phyloP scores from a whole-genome alignment of 2,329 filamentous ascomycete genomes.

The Drechmeria coniospora region DNA sequence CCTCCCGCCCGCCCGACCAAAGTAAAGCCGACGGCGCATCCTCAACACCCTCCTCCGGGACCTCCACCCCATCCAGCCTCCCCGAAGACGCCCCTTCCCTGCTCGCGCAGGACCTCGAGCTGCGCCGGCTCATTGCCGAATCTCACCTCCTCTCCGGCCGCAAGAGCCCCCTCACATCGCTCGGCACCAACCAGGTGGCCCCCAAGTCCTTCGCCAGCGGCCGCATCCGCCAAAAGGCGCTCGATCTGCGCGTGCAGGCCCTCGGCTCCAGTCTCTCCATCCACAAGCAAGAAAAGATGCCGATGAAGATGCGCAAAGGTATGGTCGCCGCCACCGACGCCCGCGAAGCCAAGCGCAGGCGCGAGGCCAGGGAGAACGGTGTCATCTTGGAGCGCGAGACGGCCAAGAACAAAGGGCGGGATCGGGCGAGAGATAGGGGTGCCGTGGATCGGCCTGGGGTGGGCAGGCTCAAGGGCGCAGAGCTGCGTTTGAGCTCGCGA shows the following conservation, averaged over 20 bases:
- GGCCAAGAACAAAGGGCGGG: constrained; percentile 21
- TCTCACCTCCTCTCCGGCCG: constrained; percentile 60
- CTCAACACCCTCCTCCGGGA: constrained; percentile 11
- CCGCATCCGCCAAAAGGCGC: constrained; percentile 62
- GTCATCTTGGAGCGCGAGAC: constrained; percentile 60
- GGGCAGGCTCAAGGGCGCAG: constrained; percentile 66
- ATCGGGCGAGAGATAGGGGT: constrained; percentile 32
- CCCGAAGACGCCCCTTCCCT: constrained; percentile 50
- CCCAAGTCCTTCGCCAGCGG: constrained; percentile 38
- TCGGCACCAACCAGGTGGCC: constrained; percentile 20
- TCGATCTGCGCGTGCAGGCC: constrained; percentile 68
- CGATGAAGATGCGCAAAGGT: constrained; percentile 73
- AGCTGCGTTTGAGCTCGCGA: constrained; percentile 59
- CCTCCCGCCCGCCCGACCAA: constrained; percentile 33
- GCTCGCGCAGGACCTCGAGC: constrained; percentile 79
- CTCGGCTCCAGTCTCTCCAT: constrained; percentile 67
- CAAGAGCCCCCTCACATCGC: constrained; percentile 24
- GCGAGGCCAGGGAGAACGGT: constrained; percentile 77
- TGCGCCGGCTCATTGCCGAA: constrained; percentile 81
- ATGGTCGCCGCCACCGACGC: constrained; percentile 52
- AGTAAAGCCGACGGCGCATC: constrained; percentile 8
- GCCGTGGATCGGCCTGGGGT: constrained; percentile 64
- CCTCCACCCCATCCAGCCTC: constrained; percentile 18
- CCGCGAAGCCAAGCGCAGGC: constrained; percentile 55
- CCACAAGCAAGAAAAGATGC: constrained; percentile 72